A percentile compares a stretch with the other conserved stretches of the same genome.
Conservation (phyloP, 495 filamentous ascomycete species). For the Elaphomyces granulatus region DNA sequence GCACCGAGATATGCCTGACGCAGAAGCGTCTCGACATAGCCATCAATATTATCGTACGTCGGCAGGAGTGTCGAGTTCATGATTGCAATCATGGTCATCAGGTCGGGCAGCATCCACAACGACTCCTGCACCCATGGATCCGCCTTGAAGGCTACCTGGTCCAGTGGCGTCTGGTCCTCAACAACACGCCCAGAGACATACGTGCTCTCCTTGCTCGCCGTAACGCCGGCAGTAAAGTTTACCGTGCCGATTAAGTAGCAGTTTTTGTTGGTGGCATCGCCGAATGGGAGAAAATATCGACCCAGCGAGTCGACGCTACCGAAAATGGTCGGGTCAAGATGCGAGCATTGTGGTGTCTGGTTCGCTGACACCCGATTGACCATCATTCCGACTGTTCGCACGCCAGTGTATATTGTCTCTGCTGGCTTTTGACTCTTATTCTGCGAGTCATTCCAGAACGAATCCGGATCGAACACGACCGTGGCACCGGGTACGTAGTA, state of each 20-base stretch:
- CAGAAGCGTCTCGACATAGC: constrained; percentile 6
- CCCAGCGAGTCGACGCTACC: too few species aligned
- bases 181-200: constrained; percentile 7
- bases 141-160: background rate
- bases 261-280: too few species aligned
- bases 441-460: too few species aligned
- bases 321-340: constrained; percentile 1
- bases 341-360: constrained; percentile 1
- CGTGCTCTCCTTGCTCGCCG: constrained; percentile 4
- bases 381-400: too few species aligned
- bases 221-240: constrained; percentile 8
- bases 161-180: constrained; percentile 3
- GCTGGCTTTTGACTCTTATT: too few species aligned
- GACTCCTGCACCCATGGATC: constrained; percentile 3
- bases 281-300: too few species aligned
- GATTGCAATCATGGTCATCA: constrained; percentile 6
- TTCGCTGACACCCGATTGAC: too few species aligned
- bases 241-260: constrained; percentile 4
- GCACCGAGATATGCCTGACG: constrained; percentile 7
- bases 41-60: constrained; percentile 6
- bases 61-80: constrained; percentile 7
- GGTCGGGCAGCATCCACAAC: constrained; percentile 6
- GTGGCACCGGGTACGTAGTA: too few species aligned
- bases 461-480: too few species aligned
- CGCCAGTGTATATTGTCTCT: too few species aligned